These are phyloP conservation scores for Oryza glaberrima DNA, from an alignment of 176 grass and related monocot genomes.

Conservation along the genomic window DNA sequence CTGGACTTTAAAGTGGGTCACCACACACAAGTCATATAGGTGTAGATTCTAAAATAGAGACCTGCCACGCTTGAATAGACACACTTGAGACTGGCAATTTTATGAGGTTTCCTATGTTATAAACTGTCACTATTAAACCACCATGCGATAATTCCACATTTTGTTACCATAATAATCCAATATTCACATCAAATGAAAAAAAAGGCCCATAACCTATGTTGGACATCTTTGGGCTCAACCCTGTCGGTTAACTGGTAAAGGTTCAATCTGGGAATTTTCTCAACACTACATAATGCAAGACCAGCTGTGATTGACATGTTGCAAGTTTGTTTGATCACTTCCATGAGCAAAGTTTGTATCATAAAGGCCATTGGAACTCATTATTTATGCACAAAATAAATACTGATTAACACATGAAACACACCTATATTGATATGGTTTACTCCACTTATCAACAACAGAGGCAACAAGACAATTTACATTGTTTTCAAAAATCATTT, in stretches of 20 bases:
- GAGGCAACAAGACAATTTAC: not conserved
- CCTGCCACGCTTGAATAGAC: not conserved
- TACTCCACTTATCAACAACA: not conserved
- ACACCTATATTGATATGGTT: not conserved
- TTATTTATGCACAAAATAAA: not conserved
- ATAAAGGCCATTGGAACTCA: not conserved
- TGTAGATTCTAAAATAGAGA: not conserved
- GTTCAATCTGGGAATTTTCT: not conserved
- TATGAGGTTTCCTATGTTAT: not conserved
- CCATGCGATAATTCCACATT: not conserved
- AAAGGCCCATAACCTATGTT: not conserved
- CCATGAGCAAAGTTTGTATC: not conserved
- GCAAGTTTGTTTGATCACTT: conserved; percentile 5
- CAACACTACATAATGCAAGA: not conserved
- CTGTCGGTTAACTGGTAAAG: not conserved
- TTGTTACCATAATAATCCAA: not conserved
- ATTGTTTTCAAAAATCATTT: not conserved
- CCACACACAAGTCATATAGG: not conserved
- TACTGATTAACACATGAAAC: not conserved
- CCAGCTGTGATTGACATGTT: not conserved
- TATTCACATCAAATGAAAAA: not conserved
- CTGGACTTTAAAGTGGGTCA: not conserved
- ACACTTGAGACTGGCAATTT: not conserved
- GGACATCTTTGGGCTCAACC: not conserved
- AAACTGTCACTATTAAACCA: not conserved